Evolutionary conservation across 805 yeast genomes (phyloP).

Genomic region (Ogataea minuta): DNA sequence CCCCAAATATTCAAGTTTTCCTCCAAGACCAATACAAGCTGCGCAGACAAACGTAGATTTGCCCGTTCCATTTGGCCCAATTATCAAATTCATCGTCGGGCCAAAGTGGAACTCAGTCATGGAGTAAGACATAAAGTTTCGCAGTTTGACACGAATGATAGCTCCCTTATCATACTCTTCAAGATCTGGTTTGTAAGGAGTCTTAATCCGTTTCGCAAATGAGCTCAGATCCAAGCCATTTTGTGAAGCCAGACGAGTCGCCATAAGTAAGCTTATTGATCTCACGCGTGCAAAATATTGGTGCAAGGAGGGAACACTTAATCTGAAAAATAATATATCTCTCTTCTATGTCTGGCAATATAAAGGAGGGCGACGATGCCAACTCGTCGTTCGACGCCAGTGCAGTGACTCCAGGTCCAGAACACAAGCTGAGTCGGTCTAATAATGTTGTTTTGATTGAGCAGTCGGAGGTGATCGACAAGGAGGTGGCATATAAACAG

Average conservation of each 20-base stretch:
- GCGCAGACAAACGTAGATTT: slow-evolving; percentile 93
- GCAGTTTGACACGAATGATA: slow-evolving; percentile 48
- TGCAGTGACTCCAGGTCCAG: slow-evolving; percentile 2
- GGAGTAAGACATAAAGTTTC: slow-evolving; percentile 67
- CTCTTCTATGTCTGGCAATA: neutral
- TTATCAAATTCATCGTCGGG: slow-evolving; percentile 83
- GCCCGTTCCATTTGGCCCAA: slow-evolving; percentile 97
- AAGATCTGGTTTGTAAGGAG: slow-evolving; percentile 17
- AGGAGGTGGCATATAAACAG: slow-evolving; percentile 30
- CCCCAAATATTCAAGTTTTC: slow-evolving; percentile 71
- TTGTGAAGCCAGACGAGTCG: slow-evolving; percentile 13
- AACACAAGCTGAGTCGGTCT: slow-evolving; percentile 24
- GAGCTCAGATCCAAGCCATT: slow-evolving; percentile 8
- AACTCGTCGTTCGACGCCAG: slow-evolving; percentile 7
- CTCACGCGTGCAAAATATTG: slow-evolving; percentile 3
- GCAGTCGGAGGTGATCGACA: slow-evolving; percentile 31
- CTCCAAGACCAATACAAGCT: slow-evolving; percentile 83
- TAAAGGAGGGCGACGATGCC: slow-evolving; percentile 7
- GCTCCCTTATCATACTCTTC: slow-evolving; percentile 43
- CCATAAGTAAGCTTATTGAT: slow-evolving; percentile 5
- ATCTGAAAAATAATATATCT: neutral
- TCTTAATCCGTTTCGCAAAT: slow-evolving; percentile 23
- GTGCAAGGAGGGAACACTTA: slow-evolving; percentile 1
- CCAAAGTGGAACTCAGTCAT: slow-evolving; percentile 71
- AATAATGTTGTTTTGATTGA: slow-evolving; percentile 30